phyloP scores from a whole-genome alignment of 2,329 filamentous ascomycete species.

The Pyricularia sp. region DNA sequence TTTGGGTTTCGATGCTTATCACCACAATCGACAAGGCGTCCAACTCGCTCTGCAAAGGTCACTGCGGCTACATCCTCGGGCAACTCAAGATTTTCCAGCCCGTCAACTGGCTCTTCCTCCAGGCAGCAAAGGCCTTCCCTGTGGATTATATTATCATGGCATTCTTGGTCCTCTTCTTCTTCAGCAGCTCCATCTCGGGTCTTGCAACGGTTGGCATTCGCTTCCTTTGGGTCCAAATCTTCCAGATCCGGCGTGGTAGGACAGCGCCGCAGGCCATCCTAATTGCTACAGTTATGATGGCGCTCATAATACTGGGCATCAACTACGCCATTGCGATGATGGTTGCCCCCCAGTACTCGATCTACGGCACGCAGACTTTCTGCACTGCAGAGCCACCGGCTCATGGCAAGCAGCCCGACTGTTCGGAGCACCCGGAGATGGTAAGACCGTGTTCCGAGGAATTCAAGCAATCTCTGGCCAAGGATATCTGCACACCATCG shows the following conservation, averaged over 20 bases:
- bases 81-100: conserved; percentile 88
- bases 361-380: conserved; percentile 87
- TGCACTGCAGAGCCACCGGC: conserved; percentile 59
- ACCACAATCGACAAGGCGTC: conserved; percentile 93
- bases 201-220: conserved; percentile 81
- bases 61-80: conserved; percentile 84
- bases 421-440: conserved; percentile 54
- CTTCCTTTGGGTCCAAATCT: conserved; percentile 90
- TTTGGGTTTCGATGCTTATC: conserved; percentile 88
- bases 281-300: conserved; percentile 80
- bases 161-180: conserved; percentile 73
- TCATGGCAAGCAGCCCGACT: conserved; percentile 59
- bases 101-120: conserved; percentile 77
- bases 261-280: conserved; percentile 87
- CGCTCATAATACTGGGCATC: conserved; percentile 76
- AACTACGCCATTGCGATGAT: conserved; percentile 91
- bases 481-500: conserved; percentile 76
- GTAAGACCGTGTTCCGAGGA: conserved; percentile 74
- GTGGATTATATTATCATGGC: conserved; percentile 87
- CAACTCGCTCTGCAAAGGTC: conserved; percentile 82
- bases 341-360: conserved; percentile 90
- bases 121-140: conserved; percentile 72
- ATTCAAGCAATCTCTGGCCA: conserved; percentile 55
- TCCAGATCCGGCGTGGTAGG: conserved; percentile 77
- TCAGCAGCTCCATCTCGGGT: conserved; percentile 75